Evolutionary conservation across 2,329 filamentous ascomycete species (phyloP), one percentile per base, ranked within the genome.

Genomic region (Phyllosticta capitalensis): DNA sequence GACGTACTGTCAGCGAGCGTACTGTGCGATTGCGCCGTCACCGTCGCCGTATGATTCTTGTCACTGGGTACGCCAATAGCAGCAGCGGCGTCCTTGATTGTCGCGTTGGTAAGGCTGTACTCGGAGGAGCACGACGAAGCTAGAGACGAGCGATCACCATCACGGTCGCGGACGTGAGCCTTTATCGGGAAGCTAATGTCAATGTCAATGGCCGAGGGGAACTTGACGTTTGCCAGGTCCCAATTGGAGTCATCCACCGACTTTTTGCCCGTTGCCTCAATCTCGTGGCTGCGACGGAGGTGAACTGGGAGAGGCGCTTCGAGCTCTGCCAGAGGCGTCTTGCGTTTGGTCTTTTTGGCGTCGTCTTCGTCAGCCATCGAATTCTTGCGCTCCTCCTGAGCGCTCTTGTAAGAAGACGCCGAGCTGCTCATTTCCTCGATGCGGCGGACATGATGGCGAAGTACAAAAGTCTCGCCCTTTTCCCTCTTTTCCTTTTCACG

Each of bases 221-320:
- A 65, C 54, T 60, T 65, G 24, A 59, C 52, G 28, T 58, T 61
- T 12, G 38, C 38, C 19, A 62, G 17, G 48, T 64, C 64, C 64
- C 64, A 65, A 17, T 62, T 62, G 51, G 61, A 54, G 21, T 38
- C 52, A 12, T 61, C 59, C n/a, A 30, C 26, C 12, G 56, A 17
- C 28, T 49, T 24, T 19, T 53, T 21, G 14, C n/a, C 48, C 17
- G 48, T 22, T 5, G 21, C 17, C 12, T 56, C 20, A 49, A 12
- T 48, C 4, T 52, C 54, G 22, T 22, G 21, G 9, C 65, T 66
- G 19, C 65, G 63, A 24, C 67, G 69, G 14, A 68, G 54, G 26
- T 65, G 45, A 55, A 63, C 61, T 28, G 67, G 65, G 20, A 67
- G 64, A 14, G 66, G 68, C 24, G 64, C 63, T 54, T 69, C 64